Base-by-base conservation (phyloP, 2,329 filamentous ascomycete genomes). In the Aureobasidium sp. region DNA sequence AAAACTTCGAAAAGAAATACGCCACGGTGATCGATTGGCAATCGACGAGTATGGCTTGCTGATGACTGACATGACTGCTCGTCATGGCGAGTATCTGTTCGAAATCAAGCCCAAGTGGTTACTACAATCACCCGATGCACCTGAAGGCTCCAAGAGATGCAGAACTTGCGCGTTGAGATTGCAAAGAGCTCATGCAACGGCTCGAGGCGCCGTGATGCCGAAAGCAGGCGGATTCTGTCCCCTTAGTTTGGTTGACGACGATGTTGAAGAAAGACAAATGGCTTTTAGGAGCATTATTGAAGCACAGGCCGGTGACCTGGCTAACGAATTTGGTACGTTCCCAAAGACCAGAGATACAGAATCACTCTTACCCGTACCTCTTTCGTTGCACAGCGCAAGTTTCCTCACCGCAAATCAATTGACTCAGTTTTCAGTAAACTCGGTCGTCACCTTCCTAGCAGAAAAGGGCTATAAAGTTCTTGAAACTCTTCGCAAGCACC, bases 41-140 rank as follows among this genome's bases (percentile, higher is more conserved):
- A 51, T 47, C 4, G 69, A 72, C 20, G 63, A 62, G 9, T 64
- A 67, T 49, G 73, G 69, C 36, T 61, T 73, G 15, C 67, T 75
- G 9, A 64, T 75, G 20, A 73, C 71, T 14, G 70, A 74, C 64
- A 74, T 75, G 72, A 71, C 69, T 7, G 65, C 70, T 6, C 39
- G 48, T 17, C 47, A 52, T 9, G 67, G 65, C 37, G 69, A 73
- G n/a, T 61, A 67, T 1, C 61, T 71, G 12, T 52, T 74, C 11
- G 76, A 80, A 64, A 68, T 79, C 61, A 80, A 80, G 63, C 77
- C 78, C 0, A 80, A 80, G 62, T 80, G 78, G 78, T 71, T 80
- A 2, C 62, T 68, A 7, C 78, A 79, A 61, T 79, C 78, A 5
- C 77, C 77, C 1, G 74, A 74, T 58, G 78, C 78, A 6, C 77